Conservation (phyloP, 176 grass and related monocot genomes). For the Avena atlantica region DNA sequence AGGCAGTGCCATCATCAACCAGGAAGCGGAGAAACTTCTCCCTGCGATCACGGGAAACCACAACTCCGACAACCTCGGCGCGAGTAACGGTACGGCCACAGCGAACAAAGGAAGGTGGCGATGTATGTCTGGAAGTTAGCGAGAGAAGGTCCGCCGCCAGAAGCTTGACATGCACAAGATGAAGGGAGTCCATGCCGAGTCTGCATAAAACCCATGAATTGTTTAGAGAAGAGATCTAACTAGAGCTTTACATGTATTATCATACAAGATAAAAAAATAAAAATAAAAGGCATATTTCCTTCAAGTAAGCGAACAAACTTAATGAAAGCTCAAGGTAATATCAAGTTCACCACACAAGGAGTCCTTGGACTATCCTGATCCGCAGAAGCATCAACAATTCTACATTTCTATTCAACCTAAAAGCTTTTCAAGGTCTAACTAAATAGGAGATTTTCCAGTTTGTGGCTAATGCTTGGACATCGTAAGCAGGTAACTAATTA, state of each 20-base stretch:
- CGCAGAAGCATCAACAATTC: not conserved
- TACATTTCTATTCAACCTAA: not conserved
- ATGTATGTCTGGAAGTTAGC: constrained; percentile 39
- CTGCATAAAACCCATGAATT: constrained; percentile 2
- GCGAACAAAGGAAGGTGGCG: constrained; percentile 48
- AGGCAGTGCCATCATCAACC: constrained; percentile 78
- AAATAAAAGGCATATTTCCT: not conserved
- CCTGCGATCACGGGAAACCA: constrained; percentile 60
- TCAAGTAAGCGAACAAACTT: not conserved
- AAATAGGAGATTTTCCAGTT: not conserved
- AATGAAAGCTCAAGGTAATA: not conserved
- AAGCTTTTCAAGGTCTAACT: not conserved
- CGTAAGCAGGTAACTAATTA: not conserved
- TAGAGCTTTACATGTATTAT: constrained; percentile 1
- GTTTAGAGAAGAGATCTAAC: not conserved
- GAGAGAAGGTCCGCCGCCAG: constrained; percentile 70
- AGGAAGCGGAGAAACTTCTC: constrained; percentile 70
- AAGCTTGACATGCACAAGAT: constrained; percentile 62
- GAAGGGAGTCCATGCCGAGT: constrained; percentile 46
- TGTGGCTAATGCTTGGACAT: not conserved
- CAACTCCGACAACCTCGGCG: constrained; percentile 59
- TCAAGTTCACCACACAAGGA: not conserved
- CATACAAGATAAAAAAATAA: not conserved
- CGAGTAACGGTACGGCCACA: constrained; percentile 45
- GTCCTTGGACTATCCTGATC: not conserved